A percentile compares a stretch with the other conserved stretches of the same genome.
These are phyloP conservation scores for Leptodermis oblonga DNA, from an alignment of 257 asterid species.

Conservation along the genomic window DNA sequence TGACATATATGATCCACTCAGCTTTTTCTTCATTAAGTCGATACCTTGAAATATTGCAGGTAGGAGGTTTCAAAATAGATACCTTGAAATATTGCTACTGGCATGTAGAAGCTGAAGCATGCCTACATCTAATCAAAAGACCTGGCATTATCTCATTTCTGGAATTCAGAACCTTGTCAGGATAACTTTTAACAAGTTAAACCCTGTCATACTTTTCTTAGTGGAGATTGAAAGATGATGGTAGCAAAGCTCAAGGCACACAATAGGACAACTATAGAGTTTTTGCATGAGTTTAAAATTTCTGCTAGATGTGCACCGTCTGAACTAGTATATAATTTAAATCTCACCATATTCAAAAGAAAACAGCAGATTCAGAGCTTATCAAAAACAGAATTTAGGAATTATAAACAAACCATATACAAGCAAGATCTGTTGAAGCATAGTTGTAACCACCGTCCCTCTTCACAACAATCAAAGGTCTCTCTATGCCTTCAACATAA, in stretches of 20 bases:
- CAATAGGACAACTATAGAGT: background rate
- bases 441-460: slow-evolving; percentile 93
- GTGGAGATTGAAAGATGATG: background rate
- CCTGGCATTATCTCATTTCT: background rate
- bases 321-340: background rate
- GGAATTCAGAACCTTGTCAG: background rate
- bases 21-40: slow-evolving; percentile 87
- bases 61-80: background rate
- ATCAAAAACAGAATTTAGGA: slow-evolving; percentile 4
- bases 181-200: background rate
- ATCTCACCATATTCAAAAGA: background rate
- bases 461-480: slow-evolving; percentile 90
- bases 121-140: background rate
- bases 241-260: background rate
- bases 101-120: slow-evolving; percentile 2
- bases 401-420: slow-evolving; percentile 62
- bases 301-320: background rate
- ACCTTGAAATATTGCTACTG: background rate
- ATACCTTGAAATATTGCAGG: slow-evolving; percentile 50
- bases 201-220: background rate
- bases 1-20: slow-evolving; percentile 88
- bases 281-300: background rate
- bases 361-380: slow-evolving; percentile 1
- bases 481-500: slow-evolving; percentile 69
- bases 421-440: slow-evolving; percentile 93